phyloP scores from a whole-genome alignment of 108 stramenopile genomes.

The Nitzschia palea region DNA sequence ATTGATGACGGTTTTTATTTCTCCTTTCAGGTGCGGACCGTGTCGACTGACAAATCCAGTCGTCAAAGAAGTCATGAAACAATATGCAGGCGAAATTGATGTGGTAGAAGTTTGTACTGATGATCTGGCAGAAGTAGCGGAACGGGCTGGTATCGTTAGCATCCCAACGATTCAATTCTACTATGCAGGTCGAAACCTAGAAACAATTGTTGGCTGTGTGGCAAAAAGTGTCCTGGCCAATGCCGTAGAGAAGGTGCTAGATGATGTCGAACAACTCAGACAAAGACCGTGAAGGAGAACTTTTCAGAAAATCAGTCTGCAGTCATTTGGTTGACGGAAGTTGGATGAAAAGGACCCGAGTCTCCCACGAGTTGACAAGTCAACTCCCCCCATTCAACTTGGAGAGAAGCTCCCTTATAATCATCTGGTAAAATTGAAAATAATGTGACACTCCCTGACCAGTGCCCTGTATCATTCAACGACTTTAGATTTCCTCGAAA shows the following conservation, averaged over 20 bases:
- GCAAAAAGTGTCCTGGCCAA: slow-evolving; percentile 75
- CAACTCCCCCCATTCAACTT: too few species aligned
- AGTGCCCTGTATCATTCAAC: too few species aligned
- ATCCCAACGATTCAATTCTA: slow-evolving; percentile 89
- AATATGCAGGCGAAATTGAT: slow-evolving; percentile 58
- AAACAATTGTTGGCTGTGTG: slow-evolving; percentile 86
- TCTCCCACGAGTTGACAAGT: too few species aligned
- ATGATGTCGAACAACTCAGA: slow-evolving; percentile 49
- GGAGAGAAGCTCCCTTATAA: too few species aligned
- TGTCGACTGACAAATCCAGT: slow-evolving; percentile 77
- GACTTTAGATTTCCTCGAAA: too few species aligned
- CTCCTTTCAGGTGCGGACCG: slow-evolving; percentile 55
- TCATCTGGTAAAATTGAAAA: too few species aligned
- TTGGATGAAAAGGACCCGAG: too few species aligned
- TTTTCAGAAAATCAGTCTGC: too few species aligned
- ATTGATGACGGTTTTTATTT: background rate
- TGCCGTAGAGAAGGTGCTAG: slow-evolving; percentile 75
- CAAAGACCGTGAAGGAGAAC: too few species aligned
- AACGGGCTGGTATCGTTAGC: slow-evolving; percentile 64
- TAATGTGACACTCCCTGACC: too few species aligned
- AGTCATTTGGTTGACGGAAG: too few species aligned
- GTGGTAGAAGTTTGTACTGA: slow-evolving; percentile 85
- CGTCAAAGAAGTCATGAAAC: slow-evolving; percentile 75
- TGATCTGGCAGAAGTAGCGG: slow-evolving; percentile 78
- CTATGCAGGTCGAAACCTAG: slow-evolving; percentile 52